Conservation (phyloP, 2,329 filamentous ascomycete species). For the Nothomitra cinnamomea region DNA sequence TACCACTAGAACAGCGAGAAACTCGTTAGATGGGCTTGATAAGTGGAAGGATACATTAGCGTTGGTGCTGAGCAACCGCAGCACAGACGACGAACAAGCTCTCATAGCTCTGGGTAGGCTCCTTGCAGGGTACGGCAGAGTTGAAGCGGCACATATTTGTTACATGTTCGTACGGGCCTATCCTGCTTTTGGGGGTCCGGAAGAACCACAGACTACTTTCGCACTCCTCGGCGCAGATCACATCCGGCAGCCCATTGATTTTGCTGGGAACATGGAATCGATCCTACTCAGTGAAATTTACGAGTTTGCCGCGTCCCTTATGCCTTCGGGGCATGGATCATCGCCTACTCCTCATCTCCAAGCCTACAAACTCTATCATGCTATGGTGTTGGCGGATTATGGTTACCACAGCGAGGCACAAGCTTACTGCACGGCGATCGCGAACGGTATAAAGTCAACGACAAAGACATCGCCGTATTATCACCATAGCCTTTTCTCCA, state of each 20-base stretch:
- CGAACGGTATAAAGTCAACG: conserved; percentile 55
- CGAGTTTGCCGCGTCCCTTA: conserved; percentile 70
- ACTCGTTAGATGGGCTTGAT: conserved; percentile 69
- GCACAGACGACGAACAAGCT: conserved; percentile 58
- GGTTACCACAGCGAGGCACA: conserved; percentile 71
- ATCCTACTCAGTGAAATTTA: conserved; percentile 93
- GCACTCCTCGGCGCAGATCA: conserved; percentile 79
- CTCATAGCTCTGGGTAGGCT: conserved; percentile 67
- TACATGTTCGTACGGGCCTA: conserved; percentile 66
- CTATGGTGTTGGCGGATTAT: conserved; percentile 65
- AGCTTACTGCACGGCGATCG: conserved; percentile 79
- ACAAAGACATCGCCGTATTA: conserved; percentile 80
- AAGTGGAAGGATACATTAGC: conserved; percentile 87
- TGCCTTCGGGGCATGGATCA: conserved; percentile 29
- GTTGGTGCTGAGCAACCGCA: conserved; percentile 77
- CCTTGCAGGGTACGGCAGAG: conserved; percentile 67
- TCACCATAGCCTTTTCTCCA: conserved; percentile 52
- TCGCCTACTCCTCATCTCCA: conserved; percentile 59
- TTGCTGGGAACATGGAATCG: conserved; percentile 61
- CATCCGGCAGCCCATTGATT: conserved; percentile 48
- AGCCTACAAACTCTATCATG: conserved; percentile 82
- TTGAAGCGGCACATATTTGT: conserved; percentile 87
- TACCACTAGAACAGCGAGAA: conserved; percentile 42
- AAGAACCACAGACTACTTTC: conserved; percentile 63
- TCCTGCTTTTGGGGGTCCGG: conserved; percentile 61